phyloP scores from a whole-genome alignment of 116 monocot genomes.

The Thalassia testudinum region DNA sequence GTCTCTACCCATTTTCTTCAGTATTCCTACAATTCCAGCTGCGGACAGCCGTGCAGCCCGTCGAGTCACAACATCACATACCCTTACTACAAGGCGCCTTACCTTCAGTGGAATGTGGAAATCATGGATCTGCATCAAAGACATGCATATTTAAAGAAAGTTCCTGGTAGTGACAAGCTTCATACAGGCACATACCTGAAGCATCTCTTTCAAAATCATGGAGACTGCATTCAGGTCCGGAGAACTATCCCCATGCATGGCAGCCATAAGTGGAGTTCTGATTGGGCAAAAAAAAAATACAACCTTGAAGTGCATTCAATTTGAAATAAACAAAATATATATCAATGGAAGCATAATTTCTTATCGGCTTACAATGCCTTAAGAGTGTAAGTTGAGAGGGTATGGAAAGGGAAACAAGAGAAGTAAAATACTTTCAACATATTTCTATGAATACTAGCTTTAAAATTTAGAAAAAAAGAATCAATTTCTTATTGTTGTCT shows the following conservation, averaged over 20 bases:
- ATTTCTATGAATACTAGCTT: too few species aligned
- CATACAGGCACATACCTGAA: too few species aligned
- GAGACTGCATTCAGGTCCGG: constrained; percentile 51
- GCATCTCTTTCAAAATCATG: too few species aligned
- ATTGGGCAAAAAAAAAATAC: background rate
- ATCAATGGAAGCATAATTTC: too few species aligned
- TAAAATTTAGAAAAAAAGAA: too few species aligned
- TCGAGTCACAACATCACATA: constrained; percentile 67
- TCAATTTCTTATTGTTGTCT: too few species aligned
- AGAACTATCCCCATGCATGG: constrained; percentile 78
- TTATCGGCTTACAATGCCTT: too few species aligned
- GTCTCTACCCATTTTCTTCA: constrained; percentile 90
- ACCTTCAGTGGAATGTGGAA: constrained; percentile 42
- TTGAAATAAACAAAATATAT: too few species aligned
- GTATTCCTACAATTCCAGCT: constrained; percentile 76
- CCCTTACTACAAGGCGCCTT: constrained; percentile 47
- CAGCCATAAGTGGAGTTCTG: constrained; percentile 68
- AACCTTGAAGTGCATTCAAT: too few species aligned
- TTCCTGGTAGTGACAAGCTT: background rate
- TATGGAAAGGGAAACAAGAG: too few species aligned
- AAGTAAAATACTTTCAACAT: too few species aligned
- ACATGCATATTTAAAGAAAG: background rate
- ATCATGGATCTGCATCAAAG: background rate
- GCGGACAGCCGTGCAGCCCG: constrained; percentile 79
- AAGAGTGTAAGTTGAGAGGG: too few species aligned